Percentiles rank a stretch among this genome's conserved stretches.
phyloP scores from a whole-genome alignment of 139 green algal species.

The Monoraphidium neglectum region DNA sequence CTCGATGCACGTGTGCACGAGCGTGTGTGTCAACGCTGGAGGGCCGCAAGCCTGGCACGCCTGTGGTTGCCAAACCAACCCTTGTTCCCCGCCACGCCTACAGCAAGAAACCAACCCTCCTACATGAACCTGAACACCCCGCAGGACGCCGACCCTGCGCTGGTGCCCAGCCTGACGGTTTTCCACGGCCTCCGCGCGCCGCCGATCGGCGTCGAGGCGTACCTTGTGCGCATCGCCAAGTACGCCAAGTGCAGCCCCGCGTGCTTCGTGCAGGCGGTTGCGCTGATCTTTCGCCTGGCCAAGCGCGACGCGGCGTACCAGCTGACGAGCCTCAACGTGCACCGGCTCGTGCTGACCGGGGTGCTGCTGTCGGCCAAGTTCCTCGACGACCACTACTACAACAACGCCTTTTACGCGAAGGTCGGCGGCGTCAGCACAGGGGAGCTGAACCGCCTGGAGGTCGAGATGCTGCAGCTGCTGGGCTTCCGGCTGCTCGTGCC shows the following conservation, averaged over 20 bases:
- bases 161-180: constrained; percentile 36
- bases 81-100: not conserved
- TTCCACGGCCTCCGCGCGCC: constrained; percentile 71
- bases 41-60: not conserved
- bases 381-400: constrained; percentile 79
- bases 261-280: constrained; percentile 71
- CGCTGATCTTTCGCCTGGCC: constrained; percentile 70
- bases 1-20: too few relatives aligned
- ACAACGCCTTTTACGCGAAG: constrained; percentile 79
- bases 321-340: constrained; percentile 63
- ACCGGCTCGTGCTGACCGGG: constrained; percentile 70
- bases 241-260: constrained; percentile 80
- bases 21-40: too few relatives aligned
- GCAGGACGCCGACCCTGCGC: not conserved
- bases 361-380: constrained; percentile 80
- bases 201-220: constrained; percentile 65
- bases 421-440: constrained; percentile 66
- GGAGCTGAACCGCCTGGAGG: constrained; percentile 83
- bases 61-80: not conserved
- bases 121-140: too few relatives aligned
- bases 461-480: constrained; percentile 72
- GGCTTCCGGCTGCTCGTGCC: constrained; percentile 61
- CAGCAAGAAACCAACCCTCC: not conserved
- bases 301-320: constrained; percentile 43
- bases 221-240: constrained; percentile 70